These are phyloP conservation scores for Tulasnella sp. DNA, from an alignment of 768 basidiomycete species.

Conservation along the genomic window DNA sequence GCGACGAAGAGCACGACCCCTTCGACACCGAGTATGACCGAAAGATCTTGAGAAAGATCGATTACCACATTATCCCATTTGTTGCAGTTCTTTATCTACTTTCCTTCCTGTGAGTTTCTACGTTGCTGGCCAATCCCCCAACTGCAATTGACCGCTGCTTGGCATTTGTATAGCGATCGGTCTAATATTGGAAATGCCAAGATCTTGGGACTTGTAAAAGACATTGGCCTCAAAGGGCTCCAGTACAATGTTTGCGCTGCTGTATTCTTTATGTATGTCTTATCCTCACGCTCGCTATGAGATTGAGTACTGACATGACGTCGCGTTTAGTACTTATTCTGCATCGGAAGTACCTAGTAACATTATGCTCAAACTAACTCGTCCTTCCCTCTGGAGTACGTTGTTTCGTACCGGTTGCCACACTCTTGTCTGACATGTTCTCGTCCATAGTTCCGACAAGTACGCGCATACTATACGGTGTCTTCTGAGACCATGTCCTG, in stretches of 20 bases:
- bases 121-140: neutral
- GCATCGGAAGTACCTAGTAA: slow-evolving; percentile 63
- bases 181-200: slow-evolving; percentile 50
- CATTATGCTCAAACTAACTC: slow-evolving; percentile 64
- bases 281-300: slow-evolving; percentile 24
- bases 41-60: slow-evolving; percentile 31
- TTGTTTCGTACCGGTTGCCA: slow-evolving; percentile 41
- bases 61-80: slow-evolving; percentile 61
- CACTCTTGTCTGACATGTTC: slow-evolving; percentile 43
- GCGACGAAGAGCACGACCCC: neutral
- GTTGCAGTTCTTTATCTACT: slow-evolving; percentile 72
- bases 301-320: slow-evolving; percentile 36
- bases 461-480: neutral
- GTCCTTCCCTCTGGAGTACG: slow-evolving; percentile 76
- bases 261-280: slow-evolving; percentile 65
- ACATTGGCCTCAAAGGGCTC: slow-evolving; percentile 49
- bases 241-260: slow-evolving; percentile 32
- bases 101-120: slow-evolving; percentile 51
- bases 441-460: slow-evolving; percentile 11
- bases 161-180: slow-evolving; percentile 40
- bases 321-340: slow-evolving; percentile 35
- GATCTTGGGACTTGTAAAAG: slow-evolving; percentile 41
- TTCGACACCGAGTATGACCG: slow-evolving; percentile 24
- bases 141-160: neutral
- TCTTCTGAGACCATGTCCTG: neutral